A percentile compares a stretch with the other conserved stretches of the same genome.
These are phyloP conservation scores for Nicotiana otophora DNA, from an alignment of 257 asterid species.

Conservation along the genomic window DNA sequence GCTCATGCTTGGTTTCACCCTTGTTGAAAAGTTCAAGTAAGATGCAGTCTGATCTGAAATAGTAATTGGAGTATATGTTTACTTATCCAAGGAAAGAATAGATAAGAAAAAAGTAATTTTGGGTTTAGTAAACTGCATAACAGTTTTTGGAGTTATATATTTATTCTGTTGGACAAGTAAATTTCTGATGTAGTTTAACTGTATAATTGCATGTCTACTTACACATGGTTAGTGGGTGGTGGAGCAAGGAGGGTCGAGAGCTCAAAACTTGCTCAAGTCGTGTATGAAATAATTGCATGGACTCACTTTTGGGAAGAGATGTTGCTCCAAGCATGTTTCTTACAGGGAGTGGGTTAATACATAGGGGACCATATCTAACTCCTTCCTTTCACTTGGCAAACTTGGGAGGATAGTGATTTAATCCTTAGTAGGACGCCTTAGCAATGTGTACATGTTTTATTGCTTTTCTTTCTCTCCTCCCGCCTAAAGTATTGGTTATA, in stretches of 20 bases:
- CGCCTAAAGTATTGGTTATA: neutral
- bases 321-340: neutral
- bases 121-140: neutral
- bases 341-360: neutral
- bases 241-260: neutral
- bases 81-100: neutral
- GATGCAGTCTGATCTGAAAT: neutral
- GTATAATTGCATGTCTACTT: neutral
- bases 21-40: neutral
- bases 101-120: neutral
- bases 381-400: neutral
- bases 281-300: neutral
- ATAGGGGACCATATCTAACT: neutral
- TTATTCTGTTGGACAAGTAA: neutral
- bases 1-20: neutral
- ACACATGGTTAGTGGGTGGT: neutral
- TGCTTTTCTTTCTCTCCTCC: neutral
- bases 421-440: neutral
- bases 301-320: neutral
- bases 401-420: conserved; percentile 5
- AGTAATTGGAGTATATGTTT: neutral
- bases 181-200: neutral
- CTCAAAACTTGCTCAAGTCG: neutral
- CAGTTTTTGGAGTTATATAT: neutral
- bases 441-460: neutral